Evolutionary conservation across 2,329 filamentous ascomycete species (phyloP).

Genomic region (Penicillium sp.): DNA sequence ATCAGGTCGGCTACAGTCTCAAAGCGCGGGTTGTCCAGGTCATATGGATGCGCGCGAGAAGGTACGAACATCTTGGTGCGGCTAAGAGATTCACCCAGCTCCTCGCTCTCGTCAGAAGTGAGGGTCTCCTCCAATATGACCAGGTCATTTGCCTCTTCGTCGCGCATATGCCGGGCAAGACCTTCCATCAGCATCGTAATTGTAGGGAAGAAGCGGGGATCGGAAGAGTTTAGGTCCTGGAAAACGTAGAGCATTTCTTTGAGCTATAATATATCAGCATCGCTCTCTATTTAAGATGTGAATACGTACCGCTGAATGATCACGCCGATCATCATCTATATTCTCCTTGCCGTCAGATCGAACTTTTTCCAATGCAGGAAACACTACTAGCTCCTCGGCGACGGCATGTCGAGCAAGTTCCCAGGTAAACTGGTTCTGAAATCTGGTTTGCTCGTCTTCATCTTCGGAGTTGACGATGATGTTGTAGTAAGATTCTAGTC

Average conservation of each 20-base stretch:
- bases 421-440: constrained; percentile 55
- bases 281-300: background rate
- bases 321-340: constrained; percentile 50
- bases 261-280: constrained; percentile 39
- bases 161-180: constrained; percentile 50
- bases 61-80: constrained; percentile 58
- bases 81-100: constrained; percentile 47
- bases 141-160: constrained; percentile 54
- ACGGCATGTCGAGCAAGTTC: constrained; percentile 54
- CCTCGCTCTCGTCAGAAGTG: constrained; percentile 34
- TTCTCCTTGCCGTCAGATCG: constrained; percentile 50
- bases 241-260: constrained; percentile 54
- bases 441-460: constrained; percentile 46
- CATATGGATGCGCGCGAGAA: constrained; percentile 52
- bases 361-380: constrained; percentile 55
- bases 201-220: constrained; percentile 47
- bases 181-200: constrained; percentile 48
- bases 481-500: constrained; percentile 46
- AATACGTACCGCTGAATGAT: constrained; percentile 46
- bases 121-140: constrained; percentile 50
- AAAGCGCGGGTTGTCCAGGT: constrained; percentile 55
- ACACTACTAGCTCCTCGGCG: constrained; percentile 55
- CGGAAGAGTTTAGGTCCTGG: constrained; percentile 45
- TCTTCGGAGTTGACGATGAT: constrained; percentile 45
- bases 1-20: constrained; percentile 57